Conservation (phyloP, 2,329 filamentous ascomycete genomes). For the Dactylonectria estremocensis region DNA sequence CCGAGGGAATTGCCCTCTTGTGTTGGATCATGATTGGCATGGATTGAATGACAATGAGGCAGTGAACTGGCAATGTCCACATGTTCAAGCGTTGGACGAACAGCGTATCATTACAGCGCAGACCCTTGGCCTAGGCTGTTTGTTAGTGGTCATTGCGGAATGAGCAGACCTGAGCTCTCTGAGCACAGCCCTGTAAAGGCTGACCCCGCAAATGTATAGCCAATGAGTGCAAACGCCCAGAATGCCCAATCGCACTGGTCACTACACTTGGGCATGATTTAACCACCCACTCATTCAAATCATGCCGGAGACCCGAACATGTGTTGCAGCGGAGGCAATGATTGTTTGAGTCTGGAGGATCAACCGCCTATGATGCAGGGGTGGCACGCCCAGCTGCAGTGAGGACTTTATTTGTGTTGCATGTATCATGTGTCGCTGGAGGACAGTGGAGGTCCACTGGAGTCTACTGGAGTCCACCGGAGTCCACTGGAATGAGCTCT, state of each 20-base stretch:
- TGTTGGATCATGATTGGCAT: too few relatives aligned
- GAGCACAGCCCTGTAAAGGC: slow-evolving; percentile 3
- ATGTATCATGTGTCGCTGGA: not conserved
- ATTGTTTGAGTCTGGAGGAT: not conserved
- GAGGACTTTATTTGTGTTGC: not conserved
- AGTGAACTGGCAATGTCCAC: not conserved
- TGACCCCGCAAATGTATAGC: not conserved
- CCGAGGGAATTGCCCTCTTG: too few relatives aligned
- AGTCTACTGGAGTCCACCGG: too few relatives aligned
- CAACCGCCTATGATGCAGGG: not conserved
- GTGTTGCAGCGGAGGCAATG: not conserved
- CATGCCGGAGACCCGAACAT: slow-evolving; percentile 5
- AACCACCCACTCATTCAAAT: not conserved
- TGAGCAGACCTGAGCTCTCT: not conserved
- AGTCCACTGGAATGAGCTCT: too few relatives aligned
- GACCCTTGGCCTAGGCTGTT: not conserved
- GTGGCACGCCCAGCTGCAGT: slow-evolving; percentile 11
- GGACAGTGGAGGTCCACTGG: too few relatives aligned
- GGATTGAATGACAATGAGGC: not conserved
- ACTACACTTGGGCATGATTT: not conserved
- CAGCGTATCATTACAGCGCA: not conserved
- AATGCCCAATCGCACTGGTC: not conserved
- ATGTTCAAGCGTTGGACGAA: not conserved
- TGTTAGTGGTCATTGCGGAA: not conserved
- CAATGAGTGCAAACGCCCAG: not conserved